These are phyloP conservation scores for Halteria grandinella DNA, from an alignment of 73 alveolate species.

Conservation along the genomic window DNA sequence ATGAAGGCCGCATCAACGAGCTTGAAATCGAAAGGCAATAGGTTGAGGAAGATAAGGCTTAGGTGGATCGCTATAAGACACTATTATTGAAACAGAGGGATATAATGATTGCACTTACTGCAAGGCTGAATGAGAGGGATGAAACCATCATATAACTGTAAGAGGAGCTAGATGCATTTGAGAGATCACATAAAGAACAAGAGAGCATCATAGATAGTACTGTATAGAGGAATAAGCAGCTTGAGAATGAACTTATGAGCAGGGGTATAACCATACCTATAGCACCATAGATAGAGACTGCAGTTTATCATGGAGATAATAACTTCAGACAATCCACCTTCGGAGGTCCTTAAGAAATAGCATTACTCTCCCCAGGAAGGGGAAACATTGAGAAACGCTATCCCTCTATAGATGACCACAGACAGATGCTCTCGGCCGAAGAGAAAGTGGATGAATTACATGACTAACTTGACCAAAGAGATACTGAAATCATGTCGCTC, in stretches of 20 bases:
- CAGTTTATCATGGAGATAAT: neutral
- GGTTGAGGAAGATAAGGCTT: conserved; percentile 90
- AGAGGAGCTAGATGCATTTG: conserved; percentile 90
- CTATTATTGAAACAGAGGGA: conserved; percentile 94
- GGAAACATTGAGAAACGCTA: neutral
- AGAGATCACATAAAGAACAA: conserved; percentile 80
- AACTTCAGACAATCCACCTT: conserved; percentile 22
- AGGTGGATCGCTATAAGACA: conserved; percentile 94
- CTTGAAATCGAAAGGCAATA: conserved; percentile 88
- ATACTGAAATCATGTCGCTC: conserved; percentile 62
- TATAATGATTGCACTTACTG: conserved; percentile 96
- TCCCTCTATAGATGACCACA: conserved; percentile 22
- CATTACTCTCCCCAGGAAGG: conserved; percentile 32
- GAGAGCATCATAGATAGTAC: conserved; percentile 70
- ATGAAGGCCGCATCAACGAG: conserved; percentile 84
- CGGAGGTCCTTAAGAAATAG: conserved; percentile 18
- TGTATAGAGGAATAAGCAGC: conserved; percentile 53
- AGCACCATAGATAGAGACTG: neutral
- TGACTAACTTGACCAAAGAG: conserved; percentile 67
- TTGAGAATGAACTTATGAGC: conserved; percentile 51
- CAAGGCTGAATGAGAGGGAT: conserved; percentile 96
- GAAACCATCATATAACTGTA: conserved; percentile 90
- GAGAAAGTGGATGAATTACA: conserved; percentile 85
- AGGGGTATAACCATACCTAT: conserved; percentile 57
- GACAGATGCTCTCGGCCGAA: conserved; percentile 74